Conservation (phyloP, 2,329 filamentous ascomycete genomes). For the Aspergillus hortae region DNA sequence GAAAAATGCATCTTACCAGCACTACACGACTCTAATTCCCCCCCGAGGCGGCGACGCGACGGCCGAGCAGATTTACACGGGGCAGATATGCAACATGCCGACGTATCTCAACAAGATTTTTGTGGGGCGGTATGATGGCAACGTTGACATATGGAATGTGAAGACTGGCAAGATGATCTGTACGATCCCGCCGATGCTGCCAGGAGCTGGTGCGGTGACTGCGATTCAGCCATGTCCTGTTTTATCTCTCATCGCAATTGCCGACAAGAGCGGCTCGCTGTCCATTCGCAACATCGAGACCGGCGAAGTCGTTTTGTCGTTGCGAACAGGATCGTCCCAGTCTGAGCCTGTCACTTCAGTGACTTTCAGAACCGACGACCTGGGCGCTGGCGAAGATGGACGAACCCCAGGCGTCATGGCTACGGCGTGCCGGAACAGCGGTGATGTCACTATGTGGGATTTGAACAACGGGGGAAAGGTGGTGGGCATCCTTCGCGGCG, state of each 20-base stretch:
- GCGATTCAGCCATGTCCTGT: slow-evolving; percentile 81
- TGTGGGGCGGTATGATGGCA: slow-evolving; percentile 79
- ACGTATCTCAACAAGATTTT: slow-evolving; percentile 97
- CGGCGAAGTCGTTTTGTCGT: slow-evolving; percentile 67
- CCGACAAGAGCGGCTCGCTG: slow-evolving; percentile 75
- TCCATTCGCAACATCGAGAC: slow-evolving; percentile 77
- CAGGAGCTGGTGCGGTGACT: slow-evolving; percentile 75
- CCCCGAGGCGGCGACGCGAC: slow-evolving; percentile 55
- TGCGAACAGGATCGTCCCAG: slow-evolving; percentile 64
- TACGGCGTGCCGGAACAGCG: slow-evolving; percentile 72
- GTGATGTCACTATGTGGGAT: slow-evolving; percentile 95
- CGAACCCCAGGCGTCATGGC: slow-evolving; percentile 88
- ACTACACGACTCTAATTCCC: slow-evolving; percentile 77
- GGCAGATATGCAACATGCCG: slow-evolving; percentile 80
- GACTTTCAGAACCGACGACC: slow-evolving; percentile 82
- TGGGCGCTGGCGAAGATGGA: slow-evolving; percentile 84
- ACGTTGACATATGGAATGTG: slow-evolving; percentile 96
- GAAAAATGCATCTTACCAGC: slow-evolving; percentile 77
- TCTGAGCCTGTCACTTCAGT: slow-evolving; percentile 70
- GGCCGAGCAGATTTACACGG: slow-evolving; percentile 67
- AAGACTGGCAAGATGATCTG: slow-evolving; percentile 88
- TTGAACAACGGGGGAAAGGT: slow-evolving; percentile 84
- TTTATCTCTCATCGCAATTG: slow-evolving; percentile 80
- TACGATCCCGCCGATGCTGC: slow-evolving; percentile 73
- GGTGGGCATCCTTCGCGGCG: slow-evolving; percentile 79